phyloP scores from a whole-genome alignment of 2,329 filamentous ascomycete genomes.

The Coleophoma crateriformis region DNA sequence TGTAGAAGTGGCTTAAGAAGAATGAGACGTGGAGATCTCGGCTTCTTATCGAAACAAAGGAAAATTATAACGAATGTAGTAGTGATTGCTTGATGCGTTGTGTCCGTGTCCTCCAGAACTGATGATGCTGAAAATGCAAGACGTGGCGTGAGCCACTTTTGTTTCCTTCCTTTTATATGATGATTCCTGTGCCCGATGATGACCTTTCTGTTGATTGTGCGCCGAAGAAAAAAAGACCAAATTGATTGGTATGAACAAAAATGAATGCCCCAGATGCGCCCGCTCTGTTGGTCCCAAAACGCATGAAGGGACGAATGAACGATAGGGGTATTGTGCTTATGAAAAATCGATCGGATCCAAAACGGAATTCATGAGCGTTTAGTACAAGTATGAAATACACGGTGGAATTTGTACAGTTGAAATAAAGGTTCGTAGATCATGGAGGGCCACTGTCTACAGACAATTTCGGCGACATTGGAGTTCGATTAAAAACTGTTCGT shows the following conservation, averaged over 20 bases:
- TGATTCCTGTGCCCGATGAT: constrained; percentile 11
- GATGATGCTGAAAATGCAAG: constrained; percentile 10
- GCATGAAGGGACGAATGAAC: neutral
- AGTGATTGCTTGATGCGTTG: too few species aligned
- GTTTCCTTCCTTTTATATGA: constrained; percentile 23
- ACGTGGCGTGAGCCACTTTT: constrained; percentile 28
- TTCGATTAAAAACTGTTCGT: constrained; percentile 51
- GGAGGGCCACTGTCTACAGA: constrained; percentile 14
- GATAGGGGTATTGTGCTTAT: constrained; percentile 1
- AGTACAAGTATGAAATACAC: constrained; percentile 15
- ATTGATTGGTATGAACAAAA: constrained; percentile 14
- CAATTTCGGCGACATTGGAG: constrained; percentile 21
- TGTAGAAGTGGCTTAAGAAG: too few species aligned
- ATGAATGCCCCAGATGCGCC: neutral
- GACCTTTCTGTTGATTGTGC: constrained; percentile 15
- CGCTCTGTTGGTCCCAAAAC: neutral
- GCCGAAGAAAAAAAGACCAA: constrained; percentile 17
- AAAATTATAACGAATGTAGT: too few species aligned
- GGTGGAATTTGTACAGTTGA: constrained; percentile 13
- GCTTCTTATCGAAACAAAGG: too few species aligned
- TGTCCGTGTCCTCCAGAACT: too few species aligned
- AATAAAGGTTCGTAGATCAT: constrained; percentile 8
- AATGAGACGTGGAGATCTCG: too few species aligned
- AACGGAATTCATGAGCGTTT: constrained; percentile 5
- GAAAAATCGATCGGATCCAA: constrained; percentile 14